phyloP scores from a whole-genome alignment of 208 protist species.

The Acanthamoeba divionensis region DNA sequence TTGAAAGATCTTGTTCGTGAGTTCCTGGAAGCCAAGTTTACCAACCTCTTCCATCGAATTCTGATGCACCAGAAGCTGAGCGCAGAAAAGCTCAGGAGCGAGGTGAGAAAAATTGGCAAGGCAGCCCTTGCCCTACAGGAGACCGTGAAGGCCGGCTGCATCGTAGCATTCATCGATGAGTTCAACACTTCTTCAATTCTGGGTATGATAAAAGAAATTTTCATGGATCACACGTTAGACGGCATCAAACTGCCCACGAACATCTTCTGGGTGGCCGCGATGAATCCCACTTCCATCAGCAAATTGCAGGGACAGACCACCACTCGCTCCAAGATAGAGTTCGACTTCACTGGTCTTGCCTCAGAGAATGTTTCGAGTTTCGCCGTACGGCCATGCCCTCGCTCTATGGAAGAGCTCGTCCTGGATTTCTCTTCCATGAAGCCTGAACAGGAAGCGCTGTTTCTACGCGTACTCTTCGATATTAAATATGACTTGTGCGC shows the following conservation, averaged over 20 bases:
- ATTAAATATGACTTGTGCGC: not conserved
- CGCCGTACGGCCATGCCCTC: slow-evolving; percentile 49
- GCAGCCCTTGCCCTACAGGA: not conserved
- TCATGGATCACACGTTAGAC: slow-evolving; percentile 64
- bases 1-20: slow-evolving; percentile 6
- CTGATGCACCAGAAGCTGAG: slow-evolving; percentile 67
- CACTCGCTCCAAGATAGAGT: not conserved
- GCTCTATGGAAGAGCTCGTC: slow-evolving; percentile 46
- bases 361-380: not conserved
- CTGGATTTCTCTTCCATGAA: slow-evolving; percentile 59
- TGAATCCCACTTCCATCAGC: slow-evolving; percentile 59
- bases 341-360: not conserved
- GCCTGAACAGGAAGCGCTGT: slow-evolving; percentile 49
- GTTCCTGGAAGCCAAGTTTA: not conserved
- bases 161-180: slow-evolving; percentile 74
- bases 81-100: slow-evolving; percentile 22
- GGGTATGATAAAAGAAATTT: slow-evolving; percentile 69
- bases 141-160: not conserved
- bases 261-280: slow-evolving; percentile 71
- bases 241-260: slow-evolving; percentile 59
- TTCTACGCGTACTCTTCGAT: slow-evolving; percentile 26
- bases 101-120: not conserved
- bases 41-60: slow-evolving; percentile 64
- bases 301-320: not conserved
- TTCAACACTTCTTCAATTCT: slow-evolving; percentile 59